Evolutionary conservation across 2,329 filamentous ascomycete species (phyloP), one percentile per base, ranked within the genome.

Genomic region (Talaromyces pinophilus): DNA sequence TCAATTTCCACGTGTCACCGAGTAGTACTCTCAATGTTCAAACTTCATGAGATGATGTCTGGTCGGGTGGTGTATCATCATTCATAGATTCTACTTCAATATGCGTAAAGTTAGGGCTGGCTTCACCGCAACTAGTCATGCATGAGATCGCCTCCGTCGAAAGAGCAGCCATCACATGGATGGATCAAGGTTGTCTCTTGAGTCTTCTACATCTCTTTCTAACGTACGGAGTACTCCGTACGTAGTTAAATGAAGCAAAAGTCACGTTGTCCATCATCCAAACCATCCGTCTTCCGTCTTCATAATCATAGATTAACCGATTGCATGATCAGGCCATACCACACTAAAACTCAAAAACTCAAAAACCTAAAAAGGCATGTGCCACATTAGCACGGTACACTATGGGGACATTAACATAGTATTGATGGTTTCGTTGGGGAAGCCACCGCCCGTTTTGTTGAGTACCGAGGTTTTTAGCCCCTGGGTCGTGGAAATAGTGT

Each of bases 371-470:
- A 30, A 10, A 54, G 17, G 28, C 13, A 33, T 33, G 28, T 55
- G 28, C 50, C 28, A 55, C 50, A 33, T 35, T 30, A 55, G 17
- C 19, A 54, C 19, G n/a, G 22, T 50, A 48, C 33, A 33, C 19
- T 11, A 13, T 25, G 10, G 15, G 25, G 25, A 25, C 25, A 25
- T 25, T 3, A 25, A 25, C 25, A 25, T 25, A 25, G 8, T 55
- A 33, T 19, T 13, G 3, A 13, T 38, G 22, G 46, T 63, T 63
- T 63, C 38, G 62, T 63, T 63, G 62, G 62, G 62, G 62, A 57
- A 63, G 50, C 48, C 62, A 55, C 33, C 35, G 35, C 30, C 60
- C 19, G 46, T 62, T 62, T 62, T 62, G 60, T 62, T 62, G 60
- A 62, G 60, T 62, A 15, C 60, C 60, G 60, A 62, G 60, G 60